Evolutionary conservation across 176 grass and related monocot species (phyloP).

Genomic region (Bolboschoenus planiculmis): DNA sequence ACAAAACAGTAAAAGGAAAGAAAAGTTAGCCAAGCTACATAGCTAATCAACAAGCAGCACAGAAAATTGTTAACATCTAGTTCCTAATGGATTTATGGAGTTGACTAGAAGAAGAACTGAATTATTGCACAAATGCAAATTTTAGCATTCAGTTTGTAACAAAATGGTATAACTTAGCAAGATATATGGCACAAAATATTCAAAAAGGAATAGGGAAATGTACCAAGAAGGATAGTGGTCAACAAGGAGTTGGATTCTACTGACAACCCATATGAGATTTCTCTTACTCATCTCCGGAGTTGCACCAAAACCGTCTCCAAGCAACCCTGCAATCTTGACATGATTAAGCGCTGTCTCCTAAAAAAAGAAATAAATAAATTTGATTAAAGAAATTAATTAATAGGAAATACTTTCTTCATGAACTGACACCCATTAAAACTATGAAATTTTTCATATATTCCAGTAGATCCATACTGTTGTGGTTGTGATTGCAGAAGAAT

Average conservation of each 20-base stretch:
- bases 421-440: background rate
- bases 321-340: constrained; percentile 76
- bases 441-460: background rate
- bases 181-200: constrained; percentile 4
- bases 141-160: constrained; percentile 5
- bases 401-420: background rate
- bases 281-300: constrained; percentile 97
- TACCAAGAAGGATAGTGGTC: constrained; percentile 92
- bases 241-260: constrained; percentile 95
- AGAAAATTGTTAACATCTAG: background rate
- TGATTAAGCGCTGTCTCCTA: constrained; percentile 99
- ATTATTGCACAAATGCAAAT: background rate
- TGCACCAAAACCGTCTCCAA: constrained; percentile 89
- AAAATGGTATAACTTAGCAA: constrained; percentile 6
- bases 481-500: background rate
- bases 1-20: background rate
- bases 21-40: background rate
- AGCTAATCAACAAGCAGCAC: background rate
- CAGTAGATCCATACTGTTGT: background rate
- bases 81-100: background rate
- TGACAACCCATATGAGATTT: constrained; percentile 98
- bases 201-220: background rate
- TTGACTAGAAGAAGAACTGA: background rate
- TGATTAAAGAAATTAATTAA: constrained; percentile 11
- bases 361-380: constrained; percentile 14